Conservation (phyloP, 2,329 filamentous ascomycete genomes). For the Penicillium sclerotiorum region DNA sequence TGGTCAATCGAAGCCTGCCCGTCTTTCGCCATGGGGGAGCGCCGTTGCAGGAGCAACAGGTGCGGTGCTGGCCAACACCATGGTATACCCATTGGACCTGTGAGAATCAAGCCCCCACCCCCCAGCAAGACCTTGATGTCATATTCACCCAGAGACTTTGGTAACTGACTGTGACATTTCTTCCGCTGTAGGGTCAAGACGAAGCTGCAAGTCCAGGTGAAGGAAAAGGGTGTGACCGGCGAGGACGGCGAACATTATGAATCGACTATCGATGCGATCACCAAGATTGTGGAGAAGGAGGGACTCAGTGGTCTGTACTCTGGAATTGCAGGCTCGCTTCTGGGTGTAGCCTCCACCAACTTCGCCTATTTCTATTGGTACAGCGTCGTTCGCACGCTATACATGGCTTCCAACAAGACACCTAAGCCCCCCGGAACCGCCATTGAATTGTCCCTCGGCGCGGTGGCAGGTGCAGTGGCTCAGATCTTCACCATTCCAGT, state of each 20-base stretch:
- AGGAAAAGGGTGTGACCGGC: conserved; percentile 52
- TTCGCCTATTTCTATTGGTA: conserved; percentile 99
- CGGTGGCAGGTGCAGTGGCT: conserved; percentile 83
- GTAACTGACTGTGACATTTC: too few relatives aligned
- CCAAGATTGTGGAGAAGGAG: conserved; percentile 78
- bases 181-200: conserved; percentile 96
- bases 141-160: neutral
- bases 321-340: conserved; percentile 80
- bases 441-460: conserved; percentile 81
- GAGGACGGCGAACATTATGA: conserved; percentile 72
- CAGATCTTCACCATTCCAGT: conserved; percentile 97
- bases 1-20: conserved; percentile 64
- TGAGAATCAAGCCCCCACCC: conserved; percentile 51
- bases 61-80: conserved; percentile 88
- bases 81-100: conserved; percentile 97
- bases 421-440: conserved; percentile 72
- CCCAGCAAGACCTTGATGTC: neutral
- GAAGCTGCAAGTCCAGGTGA: conserved; percentile 90
- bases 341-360: conserved; percentile 95
- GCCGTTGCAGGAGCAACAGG: conserved; percentile 91
- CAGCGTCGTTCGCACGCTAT: conserved; percentile 79
- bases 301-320: conserved; percentile 82
- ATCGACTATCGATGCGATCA: conserved; percentile 85
- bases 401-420: conserved; percentile 63
- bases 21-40: conserved; percentile 87